Conservation (phyloP, 805 yeast species). For the Candida ortonii region DNA sequence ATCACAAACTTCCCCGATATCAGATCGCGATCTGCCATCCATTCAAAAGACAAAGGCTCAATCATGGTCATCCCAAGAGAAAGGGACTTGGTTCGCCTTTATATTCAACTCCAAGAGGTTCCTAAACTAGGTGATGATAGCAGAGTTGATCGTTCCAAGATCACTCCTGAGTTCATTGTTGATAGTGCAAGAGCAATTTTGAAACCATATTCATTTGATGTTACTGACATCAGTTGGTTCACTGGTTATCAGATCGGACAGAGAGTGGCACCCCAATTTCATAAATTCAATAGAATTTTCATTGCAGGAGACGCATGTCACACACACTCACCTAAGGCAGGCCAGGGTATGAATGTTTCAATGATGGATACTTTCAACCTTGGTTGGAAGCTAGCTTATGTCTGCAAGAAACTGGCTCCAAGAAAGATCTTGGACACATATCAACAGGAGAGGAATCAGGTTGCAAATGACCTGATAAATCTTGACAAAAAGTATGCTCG, state of each 20-base stretch:
- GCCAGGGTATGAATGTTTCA: constrained; percentile 82
- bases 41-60: constrained; percentile 31
- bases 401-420: constrained; percentile 29
- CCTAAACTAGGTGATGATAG: constrained; percentile 16
- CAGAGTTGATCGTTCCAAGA: constrained; percentile 32
- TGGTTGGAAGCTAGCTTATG: constrained; percentile 35
- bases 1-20: constrained; percentile 37
- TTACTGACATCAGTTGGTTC: constrained; percentile 30
- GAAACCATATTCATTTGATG: constrained; percentile 26
- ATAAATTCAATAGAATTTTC: constrained; percentile 27
- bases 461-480: constrained; percentile 33
- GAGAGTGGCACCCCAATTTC: constrained; percentile 54
- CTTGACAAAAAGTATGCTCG: constrained; percentile 32
- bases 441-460: constrained; percentile 30
- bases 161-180: constrained; percentile 33
- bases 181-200: constrained; percentile 24
- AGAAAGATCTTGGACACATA: constrained; percentile 30
- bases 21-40: constrained; percentile 33
- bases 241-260: constrained; percentile 40
- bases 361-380: constrained; percentile 28
- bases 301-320: constrained; percentile 94
- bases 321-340: constrained; percentile 90
- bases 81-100: constrained; percentile 31
- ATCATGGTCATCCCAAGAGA: constrained; percentile 37
- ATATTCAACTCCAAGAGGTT: constrained; percentile 31